Base-by-base conservation (phyloP, 345 rosid genomes). In the Boechera divaricarpa region DNA sequence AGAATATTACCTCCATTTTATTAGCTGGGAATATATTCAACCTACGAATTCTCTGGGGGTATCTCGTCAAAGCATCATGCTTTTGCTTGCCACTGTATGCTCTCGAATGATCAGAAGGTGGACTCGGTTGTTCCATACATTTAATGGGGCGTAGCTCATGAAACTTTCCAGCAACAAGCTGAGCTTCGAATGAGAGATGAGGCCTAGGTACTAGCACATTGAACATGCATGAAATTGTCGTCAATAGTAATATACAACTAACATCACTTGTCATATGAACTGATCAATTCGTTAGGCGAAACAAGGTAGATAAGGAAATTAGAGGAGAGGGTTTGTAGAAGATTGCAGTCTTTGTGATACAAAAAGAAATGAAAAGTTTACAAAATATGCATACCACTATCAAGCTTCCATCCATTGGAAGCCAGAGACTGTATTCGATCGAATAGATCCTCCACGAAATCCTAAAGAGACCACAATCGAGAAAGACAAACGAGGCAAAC, bases 151-250 rank as follows among this genome's bases (percentile, higher is more conserved):
- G 83, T 72, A 93, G 72, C 57, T 92, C 96, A 76, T 89, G 93
- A 78, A 93, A 88, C 79, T 89, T 96, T 74, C 99, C 99, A 80
- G 91, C 90, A 77, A 96, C 97, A 79, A 91, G 90, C 87, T 95
- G 98, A 75, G 99, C 98, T 85, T 96, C 99, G 59, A 96, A 96
- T 32, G 93, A 87, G 61, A 96, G 96, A 78, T 96, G 99, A 73
- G 97, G 97, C 80, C 94, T 89, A 49, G 98, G 97, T 64, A 96
- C 99, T 96, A 81, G 72, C 69, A 86, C 80, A 69, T 9, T 15
- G 76, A 67, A 45, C 2, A 54, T 3, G 29, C 8, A 64, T 16
- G 31, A 54, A 68, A 18, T 53, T 69, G 18, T 57, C 24, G 41
- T 60, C 53, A 68, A 55, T 54, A 16, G 21, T 39, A 42, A 52